These are phyloP conservation scores for Tetragonia tetragonoides DNA, from an alignment of 148 eudicot genomes.

Conservation along the genomic window DNA sequence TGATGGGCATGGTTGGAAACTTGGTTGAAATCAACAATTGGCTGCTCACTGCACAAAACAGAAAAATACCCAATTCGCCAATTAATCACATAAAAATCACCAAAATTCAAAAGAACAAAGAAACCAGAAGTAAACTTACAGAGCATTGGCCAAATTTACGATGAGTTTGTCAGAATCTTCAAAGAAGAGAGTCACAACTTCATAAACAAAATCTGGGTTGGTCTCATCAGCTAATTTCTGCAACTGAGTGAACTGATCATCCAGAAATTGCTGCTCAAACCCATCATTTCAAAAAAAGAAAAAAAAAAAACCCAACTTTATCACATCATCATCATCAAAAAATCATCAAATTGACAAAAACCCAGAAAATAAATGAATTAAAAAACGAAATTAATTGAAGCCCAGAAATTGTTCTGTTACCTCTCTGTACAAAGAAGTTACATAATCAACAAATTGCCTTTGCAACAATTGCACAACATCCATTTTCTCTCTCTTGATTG, in stretches of 20 bases:
- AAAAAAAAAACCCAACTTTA: slow-evolving; percentile 7
- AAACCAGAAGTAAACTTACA: slow-evolving; percentile 35
- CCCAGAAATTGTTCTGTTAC: background rate
- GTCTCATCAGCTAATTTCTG: slow-evolving; percentile 67
- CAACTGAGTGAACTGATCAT: slow-evolving; percentile 60
- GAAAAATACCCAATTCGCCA: background rate
- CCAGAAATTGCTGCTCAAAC: slow-evolving; percentile 46
- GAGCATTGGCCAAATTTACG: slow-evolving; percentile 43
- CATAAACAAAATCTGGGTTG: slow-evolving; percentile 55
- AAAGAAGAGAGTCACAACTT: slow-evolving; percentile 60
- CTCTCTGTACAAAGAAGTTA: slow-evolving; percentile 3
- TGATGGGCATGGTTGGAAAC: slow-evolving; percentile 63
- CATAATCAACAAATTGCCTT: background rate
- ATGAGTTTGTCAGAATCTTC: slow-evolving; percentile 65
- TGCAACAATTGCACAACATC: slow-evolving; percentile 7
- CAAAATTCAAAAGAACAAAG: background rate
- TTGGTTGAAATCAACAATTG: slow-evolving; percentile 50
- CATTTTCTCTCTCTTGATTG: background rate
- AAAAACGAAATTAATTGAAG: background rate
- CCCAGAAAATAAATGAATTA: background rate
- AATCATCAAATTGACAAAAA: background rate
- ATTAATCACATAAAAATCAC: background rate
- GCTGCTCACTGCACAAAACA: slow-evolving; percentile 40
- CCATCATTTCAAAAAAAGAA: background rate
- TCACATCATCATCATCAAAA: background rate